Base-by-base conservation (phyloP, 2,329 filamentous ascomycete genomes). In the Hypoxylon sp. region DNA sequence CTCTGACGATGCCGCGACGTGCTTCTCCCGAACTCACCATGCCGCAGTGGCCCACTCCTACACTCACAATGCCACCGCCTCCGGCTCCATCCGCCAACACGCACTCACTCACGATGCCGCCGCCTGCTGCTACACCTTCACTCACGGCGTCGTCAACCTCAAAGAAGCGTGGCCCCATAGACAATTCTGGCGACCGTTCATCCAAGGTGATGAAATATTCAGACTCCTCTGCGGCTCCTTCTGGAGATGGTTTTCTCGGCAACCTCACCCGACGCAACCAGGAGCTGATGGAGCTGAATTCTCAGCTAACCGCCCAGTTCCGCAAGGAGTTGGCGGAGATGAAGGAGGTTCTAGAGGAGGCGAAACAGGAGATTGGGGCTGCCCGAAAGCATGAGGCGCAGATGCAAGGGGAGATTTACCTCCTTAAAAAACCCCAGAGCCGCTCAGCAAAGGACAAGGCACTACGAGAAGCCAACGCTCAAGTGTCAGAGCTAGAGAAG, bases 361-460 rank as follows among this genome's bases (percentile, higher is more conserved):
- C 30, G 3, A 11, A 25, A 1, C 10, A 50, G 2, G 50, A 61
- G 3, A 2, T 51, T 0, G 4, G n/a, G 6, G 22, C n/a, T 3
- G n/a, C 14, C 2, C 44, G 46, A 2, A 37, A 22, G 0, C 64
- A 66, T 14, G 22, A 50, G 2, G 64, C 64, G 6, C 27, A 11
- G 10, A 22, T 66, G 1, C 64, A 62, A 27, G 51, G 53, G 10
- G 64, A 62, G 20, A 3, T 66, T 0, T 20, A 49, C 0, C 37
- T 3, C 1, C 2, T 62, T 0, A 30, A 17, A 22, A 48, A 54
- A 27, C 44, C 51, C 14, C 20, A 14, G 4, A 58, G 64, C 6
- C 6, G 20, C 1, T 13, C 44, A 7, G 8, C 17, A 1, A 37
- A n/a, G 8, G 17, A 27, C 10, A 56, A 27, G 2, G 57, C 46